Conservation (phyloP, 306 rosid genomes). For the Psophocarpus tetragonolobus region DNA sequence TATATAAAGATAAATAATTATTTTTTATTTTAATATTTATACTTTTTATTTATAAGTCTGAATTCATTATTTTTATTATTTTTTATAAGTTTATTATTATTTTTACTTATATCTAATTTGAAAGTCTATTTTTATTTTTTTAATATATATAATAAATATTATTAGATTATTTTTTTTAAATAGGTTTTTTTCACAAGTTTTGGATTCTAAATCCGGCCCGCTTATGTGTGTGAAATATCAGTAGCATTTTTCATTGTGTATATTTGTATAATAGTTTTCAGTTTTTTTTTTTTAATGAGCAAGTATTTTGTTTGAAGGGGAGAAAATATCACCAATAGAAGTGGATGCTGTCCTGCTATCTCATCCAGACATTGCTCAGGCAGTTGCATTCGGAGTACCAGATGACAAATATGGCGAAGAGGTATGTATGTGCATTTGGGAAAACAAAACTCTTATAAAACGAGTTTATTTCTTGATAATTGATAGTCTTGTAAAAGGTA, state of each 20-base stretch:
- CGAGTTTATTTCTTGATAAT: not conserved
- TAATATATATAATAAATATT: no score
- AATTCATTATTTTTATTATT: no score
- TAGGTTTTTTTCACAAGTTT: no score
- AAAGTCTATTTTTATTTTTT: no score
- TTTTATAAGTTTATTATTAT: no score
- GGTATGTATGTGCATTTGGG: slow-evolving; percentile 50
- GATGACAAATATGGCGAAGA: slow-evolving; percentile 95
- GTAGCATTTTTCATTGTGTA: not conserved
- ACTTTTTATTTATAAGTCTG: no score
- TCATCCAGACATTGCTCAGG: slow-evolving; percentile 75
- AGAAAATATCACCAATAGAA: slow-evolving; percentile 94
- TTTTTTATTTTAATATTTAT: no score
- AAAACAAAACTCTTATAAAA: not conserved
- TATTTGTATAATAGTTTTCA: not conserved
- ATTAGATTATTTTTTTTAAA: no score
- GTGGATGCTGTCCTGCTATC: slow-evolving; percentile 83
- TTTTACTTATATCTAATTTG: no score
- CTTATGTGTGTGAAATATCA: not conserved
- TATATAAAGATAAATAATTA: no score
- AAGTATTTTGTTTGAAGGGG: slow-evolving; percentile 50
- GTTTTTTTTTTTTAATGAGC: not conserved
- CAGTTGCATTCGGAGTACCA: slow-evolving; percentile 89
- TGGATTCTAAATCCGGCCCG: no score
- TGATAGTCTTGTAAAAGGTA: not conserved